Percentiles rank a stretch among this genome's conserved stretches.
Evolutionary conservation across 73 alveolate species (phyloP).

Genomic region (Paramecium primaurelia): DNA sequence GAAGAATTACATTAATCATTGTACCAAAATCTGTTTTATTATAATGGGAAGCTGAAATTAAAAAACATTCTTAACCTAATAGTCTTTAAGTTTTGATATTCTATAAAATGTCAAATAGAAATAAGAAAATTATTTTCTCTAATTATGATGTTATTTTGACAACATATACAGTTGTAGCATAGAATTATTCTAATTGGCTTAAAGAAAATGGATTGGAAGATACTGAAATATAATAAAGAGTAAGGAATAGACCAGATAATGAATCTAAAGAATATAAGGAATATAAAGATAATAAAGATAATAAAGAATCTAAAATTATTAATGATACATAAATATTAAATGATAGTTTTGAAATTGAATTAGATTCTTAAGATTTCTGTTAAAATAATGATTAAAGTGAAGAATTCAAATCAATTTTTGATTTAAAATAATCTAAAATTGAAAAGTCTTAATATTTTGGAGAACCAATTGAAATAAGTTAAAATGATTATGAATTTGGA

Average conservation of each 20-base stretch:
- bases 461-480: neutral
- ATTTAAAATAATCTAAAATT: neutral
- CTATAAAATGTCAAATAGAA: constrained; percentile 2
- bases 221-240: neutral
- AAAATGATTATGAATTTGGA: constrained; percentile 10
- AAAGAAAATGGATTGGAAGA: neutral
- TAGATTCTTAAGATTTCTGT: neutral
- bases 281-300: neutral
- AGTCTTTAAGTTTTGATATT: constrained; percentile 20
- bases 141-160: constrained; percentile 27
- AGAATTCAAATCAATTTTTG: neutral
- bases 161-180: neutral
- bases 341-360: neutral
- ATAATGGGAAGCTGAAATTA: constrained; percentile 64
- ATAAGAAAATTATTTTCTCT: neutral
- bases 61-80: constrained; percentile 43
- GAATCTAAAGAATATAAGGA: neutral
- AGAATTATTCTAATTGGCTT: constrained; percentile 6
- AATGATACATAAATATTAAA: neutral
- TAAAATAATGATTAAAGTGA: neutral
- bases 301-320: neutral
- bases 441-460: neutral
- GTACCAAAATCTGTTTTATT: constrained; percentile 55
- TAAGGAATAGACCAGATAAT: neutral
- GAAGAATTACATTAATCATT: constrained; percentile 58